A percentile compares a stretch with the other conserved stretches of the same genome.
These are phyloP conservation scores for Ophiostoma fasciatum DNA, from an alignment of 2,329 filamentous ascomycete genomes.

Conservation along the genomic window DNA sequence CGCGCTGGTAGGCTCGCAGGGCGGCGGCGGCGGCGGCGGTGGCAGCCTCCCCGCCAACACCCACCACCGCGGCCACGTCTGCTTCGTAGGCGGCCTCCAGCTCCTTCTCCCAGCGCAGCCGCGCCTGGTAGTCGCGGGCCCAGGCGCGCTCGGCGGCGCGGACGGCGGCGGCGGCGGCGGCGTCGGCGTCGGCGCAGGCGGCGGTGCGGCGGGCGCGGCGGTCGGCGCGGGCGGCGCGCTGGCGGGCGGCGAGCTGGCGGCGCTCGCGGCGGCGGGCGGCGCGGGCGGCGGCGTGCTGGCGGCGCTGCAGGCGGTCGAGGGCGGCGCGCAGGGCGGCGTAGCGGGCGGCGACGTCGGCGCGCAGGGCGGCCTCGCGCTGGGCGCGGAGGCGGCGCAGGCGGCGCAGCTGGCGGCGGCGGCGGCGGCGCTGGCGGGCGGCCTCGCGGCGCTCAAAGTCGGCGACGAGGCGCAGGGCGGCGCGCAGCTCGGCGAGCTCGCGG, in stretches of 20 bases:
- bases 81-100: conserved; percentile 30
- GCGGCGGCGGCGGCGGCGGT: conserved; percentile 21
- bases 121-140: conserved; percentile 25
- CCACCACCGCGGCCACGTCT: conserved; percentile 17
- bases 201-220: conserved; percentile 20
- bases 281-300: conserved; percentile 24
- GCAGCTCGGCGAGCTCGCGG: conserved; percentile 16
- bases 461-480: conserved; percentile 28
- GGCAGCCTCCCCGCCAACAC: too few species aligned
- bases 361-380: conserved; percentile 24
- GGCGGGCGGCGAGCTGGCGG: conserved; percentile 12
- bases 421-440: conserved; percentile 12
- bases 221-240: conserved; percentile 14
- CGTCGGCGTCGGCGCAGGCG: conserved; percentile 18
- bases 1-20: conserved; percentile 17
- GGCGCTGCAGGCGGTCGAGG: conserved; percentile 2
- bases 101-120: conserved; percentile 25
- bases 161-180: conserved; percentile 17
- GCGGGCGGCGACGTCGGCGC: conserved; percentile 1
- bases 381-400: conserved; percentile 24
- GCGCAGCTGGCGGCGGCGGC: conserved; percentile 22
- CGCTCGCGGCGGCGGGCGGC: conserved; percentile 24
- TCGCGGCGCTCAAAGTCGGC: conserved; percentile 34
- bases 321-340: conserved; percentile 1
- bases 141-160: conserved; percentile 20